Evolutionary conservation across 208 protist genomes (phyloP).

Genomic region (Acanthamoeba sp.): DNA sequence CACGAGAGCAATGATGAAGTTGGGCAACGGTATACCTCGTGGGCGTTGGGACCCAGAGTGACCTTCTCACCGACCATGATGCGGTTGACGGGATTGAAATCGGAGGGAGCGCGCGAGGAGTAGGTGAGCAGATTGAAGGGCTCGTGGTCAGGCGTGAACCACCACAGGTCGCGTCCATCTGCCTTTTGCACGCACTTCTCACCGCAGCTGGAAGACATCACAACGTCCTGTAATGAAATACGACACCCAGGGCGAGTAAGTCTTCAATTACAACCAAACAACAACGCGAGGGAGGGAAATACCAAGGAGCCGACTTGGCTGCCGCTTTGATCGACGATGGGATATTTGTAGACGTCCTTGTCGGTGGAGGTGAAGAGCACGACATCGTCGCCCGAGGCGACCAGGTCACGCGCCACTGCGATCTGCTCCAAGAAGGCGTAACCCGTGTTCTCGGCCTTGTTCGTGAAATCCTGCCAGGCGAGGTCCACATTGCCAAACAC

Average conservation of each 20-base stretch:
- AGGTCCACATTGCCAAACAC: slow-evolving; percentile 9
- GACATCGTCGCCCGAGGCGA: no score
- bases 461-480: background rate
- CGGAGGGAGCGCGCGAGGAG: slow-evolving; percentile 1
- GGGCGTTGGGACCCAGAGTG: background rate
- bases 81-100: slow-evolving; percentile 9
- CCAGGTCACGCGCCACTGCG: no score
- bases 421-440: background rate
- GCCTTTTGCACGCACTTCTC: slow-evolving; percentile 1
- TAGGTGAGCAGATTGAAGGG: slow-evolving; percentile 35
- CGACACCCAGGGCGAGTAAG: no score
- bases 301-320: no score
- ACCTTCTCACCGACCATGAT: slow-evolving; percentile 26
- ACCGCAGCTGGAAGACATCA: background rate
- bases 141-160: slow-evolving; percentile 21
- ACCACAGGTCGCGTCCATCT: slow-evolving; percentile 15
- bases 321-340: no score
- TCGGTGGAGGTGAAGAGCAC: no score
- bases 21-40: background rate
- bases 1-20: no score
- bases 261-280: no score
- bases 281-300: no score
- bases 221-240: no score
- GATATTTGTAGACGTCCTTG: no score
- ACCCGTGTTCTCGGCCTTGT: background rate